Conservation (phyloP, 2,329 filamentous ascomycete genomes). For the Cladorrhinum sp. region DNA sequence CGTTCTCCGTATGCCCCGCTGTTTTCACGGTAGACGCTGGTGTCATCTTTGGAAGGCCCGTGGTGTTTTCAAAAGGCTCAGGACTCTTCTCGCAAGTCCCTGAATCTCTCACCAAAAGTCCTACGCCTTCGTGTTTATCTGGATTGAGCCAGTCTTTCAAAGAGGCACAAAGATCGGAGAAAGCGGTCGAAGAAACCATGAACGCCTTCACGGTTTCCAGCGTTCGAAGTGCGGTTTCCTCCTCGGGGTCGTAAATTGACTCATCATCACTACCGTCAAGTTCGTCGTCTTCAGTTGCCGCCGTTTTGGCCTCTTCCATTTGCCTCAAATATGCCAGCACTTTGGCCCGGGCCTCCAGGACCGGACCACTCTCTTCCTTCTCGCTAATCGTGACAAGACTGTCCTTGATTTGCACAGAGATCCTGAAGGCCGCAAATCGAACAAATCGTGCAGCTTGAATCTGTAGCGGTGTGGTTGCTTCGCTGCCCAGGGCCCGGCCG, state of each 20-base stretch:
- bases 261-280: not conserved
- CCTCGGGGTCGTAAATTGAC: conserved; percentile 3
- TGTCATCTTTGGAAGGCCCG: no score
- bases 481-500: not conserved
- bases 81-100: no score
- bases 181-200: conserved; percentile 6
- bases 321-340: conserved; percentile 2
- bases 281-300: not conserved
- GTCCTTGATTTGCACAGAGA: conserved; percentile 4
- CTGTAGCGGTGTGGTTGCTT: not conserved
- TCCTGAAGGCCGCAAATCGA: not conserved
- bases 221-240: not conserved
- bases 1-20: no score
- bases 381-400: not conserved
- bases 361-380: not conserved
- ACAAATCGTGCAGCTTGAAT: conserved; percentile 1
- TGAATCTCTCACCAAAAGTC: no score
- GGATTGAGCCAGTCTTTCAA: not conserved
- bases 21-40: no score
- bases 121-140: not conserved
- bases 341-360: not conserved
- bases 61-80: no score
- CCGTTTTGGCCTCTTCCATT: not conserved
- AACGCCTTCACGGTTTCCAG: conserved; percentile 7
- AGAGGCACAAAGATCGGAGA: not conserved